These are phyloP conservation scores for Fusarium nygamai DNA, from an alignment of 2,329 filamentous ascomycete genomes.

Conservation along the genomic window DNA sequence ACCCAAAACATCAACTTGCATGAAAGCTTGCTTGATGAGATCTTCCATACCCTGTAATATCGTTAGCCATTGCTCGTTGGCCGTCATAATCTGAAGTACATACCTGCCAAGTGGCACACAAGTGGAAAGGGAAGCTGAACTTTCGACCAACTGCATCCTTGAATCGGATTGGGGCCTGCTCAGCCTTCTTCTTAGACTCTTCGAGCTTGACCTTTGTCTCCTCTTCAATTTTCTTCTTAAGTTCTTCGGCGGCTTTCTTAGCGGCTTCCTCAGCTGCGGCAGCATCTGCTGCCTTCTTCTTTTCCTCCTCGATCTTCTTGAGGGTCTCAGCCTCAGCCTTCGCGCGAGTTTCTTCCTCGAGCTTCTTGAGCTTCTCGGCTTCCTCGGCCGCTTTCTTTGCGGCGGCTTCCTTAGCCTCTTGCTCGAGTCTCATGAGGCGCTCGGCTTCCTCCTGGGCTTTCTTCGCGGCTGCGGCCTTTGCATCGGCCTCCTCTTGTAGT, in stretches of 20 bases:
- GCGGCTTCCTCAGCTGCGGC: conserved; percentile 60
- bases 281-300: conserved; percentile 50
- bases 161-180: conserved; percentile 83
- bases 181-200: conserved; percentile 61
- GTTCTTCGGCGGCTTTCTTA: conserved; percentile 69
- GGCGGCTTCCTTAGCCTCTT: conserved; percentile 53
- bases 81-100: conserved; percentile 45
- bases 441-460: conserved; percentile 56
- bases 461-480: conserved; percentile 54
- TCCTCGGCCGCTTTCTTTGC: conserved; percentile 52
- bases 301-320: conserved; percentile 56
- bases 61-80: conserved; percentile 34
- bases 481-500: conserved; percentile 54
- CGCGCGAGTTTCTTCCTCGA: conserved; percentile 53
- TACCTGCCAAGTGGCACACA: conserved; percentile 87
- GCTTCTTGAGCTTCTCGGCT: conserved; percentile 55
- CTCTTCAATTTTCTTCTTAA: conserved; percentile 66
- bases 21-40: conserved; percentile 84
- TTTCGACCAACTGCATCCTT: conserved; percentile 92
- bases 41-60: conserved; percentile 79
- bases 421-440: conserved; percentile 50
- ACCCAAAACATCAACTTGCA: conserved; percentile 80
- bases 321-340: conserved; percentile 51
- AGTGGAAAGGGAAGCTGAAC: conserved; percentile 89
- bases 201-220: conserved; percentile 61